phyloP scores from a whole-genome alignment of 441 rosid genomes.

The Dalechampia spathulata region DNA sequence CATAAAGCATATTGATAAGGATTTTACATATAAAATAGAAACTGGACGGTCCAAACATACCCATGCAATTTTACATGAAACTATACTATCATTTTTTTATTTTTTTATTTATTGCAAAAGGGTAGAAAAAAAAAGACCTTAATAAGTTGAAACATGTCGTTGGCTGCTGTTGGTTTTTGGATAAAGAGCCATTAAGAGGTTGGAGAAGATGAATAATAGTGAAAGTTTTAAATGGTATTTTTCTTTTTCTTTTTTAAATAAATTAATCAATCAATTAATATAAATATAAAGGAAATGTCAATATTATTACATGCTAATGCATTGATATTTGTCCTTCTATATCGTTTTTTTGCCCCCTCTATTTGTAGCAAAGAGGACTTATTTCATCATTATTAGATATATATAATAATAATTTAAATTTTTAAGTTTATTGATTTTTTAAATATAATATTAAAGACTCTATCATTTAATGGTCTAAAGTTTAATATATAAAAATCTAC shows the following conservation, averaged over 20 bases:
- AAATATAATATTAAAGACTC: too few species aligned
- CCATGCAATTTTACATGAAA: slow-evolving; percentile 2
- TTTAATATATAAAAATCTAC: too few species aligned
- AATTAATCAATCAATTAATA: too few species aligned
- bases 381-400: too few species aligned
- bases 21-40: slow-evolving; percentile 7
- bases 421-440: background rate
- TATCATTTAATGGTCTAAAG: too few species aligned
- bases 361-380: slow-evolving; percentile 16
- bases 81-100: background rate
- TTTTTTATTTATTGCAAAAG: too few species aligned
- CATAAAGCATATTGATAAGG: background rate
- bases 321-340: background rate
- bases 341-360: slow-evolving; percentile 3
- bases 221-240: too few species aligned
- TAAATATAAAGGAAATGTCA: slow-evolving; percentile 16
- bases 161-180: background rate
- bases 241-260: too few species aligned
- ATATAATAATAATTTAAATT: slow-evolving; percentile 19
- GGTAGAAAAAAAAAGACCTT: background rate
- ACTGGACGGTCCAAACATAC: slow-evolving; percentile 3
- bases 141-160: background rate
- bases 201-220: too few species aligned
- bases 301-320: slow-evolving; percentile 1
- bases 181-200: slow-evolving; percentile 3